These are phyloP conservation scores for Penicillium samsonianum DNA, from an alignment of 495 filamentous ascomycete species.

Conservation along the genomic window DNA sequence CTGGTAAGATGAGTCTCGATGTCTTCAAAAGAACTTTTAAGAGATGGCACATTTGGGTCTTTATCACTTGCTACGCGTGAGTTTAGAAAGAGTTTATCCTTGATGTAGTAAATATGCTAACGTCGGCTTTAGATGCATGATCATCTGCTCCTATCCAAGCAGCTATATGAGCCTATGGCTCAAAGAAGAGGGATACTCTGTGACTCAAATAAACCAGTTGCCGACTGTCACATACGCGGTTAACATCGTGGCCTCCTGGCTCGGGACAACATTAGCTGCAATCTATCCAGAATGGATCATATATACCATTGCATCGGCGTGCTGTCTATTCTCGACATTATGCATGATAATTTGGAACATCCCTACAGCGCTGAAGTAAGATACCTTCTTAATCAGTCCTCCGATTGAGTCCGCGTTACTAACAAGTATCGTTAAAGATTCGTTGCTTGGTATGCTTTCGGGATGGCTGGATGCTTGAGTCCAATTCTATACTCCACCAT, in stretches of 20 bases:
- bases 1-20: constrained; percentile 39
- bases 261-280: constrained; percentile 45
- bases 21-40: constrained; percentile 45
- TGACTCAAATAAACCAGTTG: constrained; percentile 47
- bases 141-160: constrained; percentile 40
- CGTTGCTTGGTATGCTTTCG: constrained; percentile 49
- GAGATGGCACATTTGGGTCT: constrained; percentile 53
- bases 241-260: constrained; percentile 47
- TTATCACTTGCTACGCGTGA: constrained; percentile 47
- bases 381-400: not conserved
- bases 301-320: constrained; percentile 34
- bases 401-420: not conserved
- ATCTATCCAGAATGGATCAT: constrained; percentile 50
- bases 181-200: constrained; percentile 48
- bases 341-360: constrained; percentile 52
- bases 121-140: constrained; percentile 37
- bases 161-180: constrained; percentile 51
- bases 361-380: constrained; percentile 43
- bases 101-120: not conserved
- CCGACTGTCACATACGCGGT: constrained; percentile 46
- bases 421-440: constrained; percentile 30
- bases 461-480: constrained; percentile 41
- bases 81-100: constrained; percentile 9
- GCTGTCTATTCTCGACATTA: constrained; percentile 40
- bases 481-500: constrained; percentile 50